These are phyloP conservation scores for Sphagnum fallax DNA, from an alignment of 228 moss, liverwort and hornwort genomes.

Conservation along the genomic window DNA sequence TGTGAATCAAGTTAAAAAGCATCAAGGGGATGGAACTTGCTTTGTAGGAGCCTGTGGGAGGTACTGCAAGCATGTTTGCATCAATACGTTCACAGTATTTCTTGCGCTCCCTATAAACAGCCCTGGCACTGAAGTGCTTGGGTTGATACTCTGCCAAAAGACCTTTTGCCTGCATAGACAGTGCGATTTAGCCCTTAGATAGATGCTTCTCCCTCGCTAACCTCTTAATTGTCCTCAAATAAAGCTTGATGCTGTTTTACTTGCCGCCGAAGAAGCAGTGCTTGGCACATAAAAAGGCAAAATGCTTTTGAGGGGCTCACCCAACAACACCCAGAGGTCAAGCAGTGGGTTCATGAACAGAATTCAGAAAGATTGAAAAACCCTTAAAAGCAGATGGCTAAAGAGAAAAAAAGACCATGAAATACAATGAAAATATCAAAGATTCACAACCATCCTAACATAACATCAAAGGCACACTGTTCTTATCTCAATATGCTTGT, in stretches of 20 bases:
- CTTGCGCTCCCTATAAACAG: constrained; percentile 97
- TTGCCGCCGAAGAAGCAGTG: constrained; percentile 20
- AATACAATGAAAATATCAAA: background rate
- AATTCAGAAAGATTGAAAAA: too few relatives aligned
- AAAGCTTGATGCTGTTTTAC: constrained; percentile 30
- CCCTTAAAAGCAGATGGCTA: too few relatives aligned
- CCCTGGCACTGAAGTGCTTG: constrained; percentile 99
- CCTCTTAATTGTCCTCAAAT: constrained; percentile 31
- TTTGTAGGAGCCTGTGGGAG: constrained; percentile 80
- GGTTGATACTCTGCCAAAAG: constrained; percentile 96
- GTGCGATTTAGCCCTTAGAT: constrained; percentile 49
- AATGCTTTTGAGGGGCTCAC: constrained; percentile 19
- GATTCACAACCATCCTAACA: too few relatives aligned
- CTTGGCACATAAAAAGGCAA: constrained; percentile 26
- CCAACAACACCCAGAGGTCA: background rate
- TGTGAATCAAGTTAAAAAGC: constrained; percentile 7
- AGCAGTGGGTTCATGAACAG: too few relatives aligned
- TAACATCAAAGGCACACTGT: too few relatives aligned
- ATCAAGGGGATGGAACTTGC: constrained; percentile 50
- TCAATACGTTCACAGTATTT: constrained; percentile 88
- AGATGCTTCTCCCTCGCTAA: constrained; percentile 23
- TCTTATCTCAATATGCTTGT: too few relatives aligned
- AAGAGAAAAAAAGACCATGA: background rate
- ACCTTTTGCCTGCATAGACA: constrained; percentile 93
- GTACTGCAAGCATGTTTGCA: constrained; percentile 82